Conservation (phyloP, 108 stramenopile species). For the Cylindrotheca fusiformis region DNA sequence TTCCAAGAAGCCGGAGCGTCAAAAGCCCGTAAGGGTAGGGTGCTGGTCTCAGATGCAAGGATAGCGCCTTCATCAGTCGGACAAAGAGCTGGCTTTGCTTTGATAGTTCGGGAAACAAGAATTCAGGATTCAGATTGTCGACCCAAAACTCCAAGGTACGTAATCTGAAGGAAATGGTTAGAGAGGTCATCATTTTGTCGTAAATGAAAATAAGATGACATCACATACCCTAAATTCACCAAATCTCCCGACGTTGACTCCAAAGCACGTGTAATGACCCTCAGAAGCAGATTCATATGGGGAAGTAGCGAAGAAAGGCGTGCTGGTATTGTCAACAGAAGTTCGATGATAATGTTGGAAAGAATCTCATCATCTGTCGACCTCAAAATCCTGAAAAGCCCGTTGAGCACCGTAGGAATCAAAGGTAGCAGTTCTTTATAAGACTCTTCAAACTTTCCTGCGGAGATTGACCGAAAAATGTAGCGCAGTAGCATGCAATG, state of each 20-base stretch:
- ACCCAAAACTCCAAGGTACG: conserved; percentile 96
- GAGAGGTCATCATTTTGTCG: background rate
- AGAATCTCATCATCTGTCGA: conserved; percentile 41
- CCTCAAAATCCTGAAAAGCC: conserved; percentile 64
- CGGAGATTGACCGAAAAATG: conserved; percentile 87
- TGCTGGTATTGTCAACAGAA: conserved; percentile 90
- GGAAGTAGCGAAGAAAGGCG: conserved; percentile 88
- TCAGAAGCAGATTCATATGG: conserved; percentile 86
- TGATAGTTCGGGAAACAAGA: conserved; percentile 69
- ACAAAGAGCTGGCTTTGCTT: conserved; percentile 42
- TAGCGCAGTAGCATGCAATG: conserved; percentile 76
- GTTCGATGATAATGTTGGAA: conserved; percentile 73
- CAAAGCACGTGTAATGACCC: conserved; percentile 85
- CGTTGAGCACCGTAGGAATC: conserved; percentile 77
- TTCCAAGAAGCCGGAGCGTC: conserved; percentile 89
- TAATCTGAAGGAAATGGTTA: conserved; percentile 32
- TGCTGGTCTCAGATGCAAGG: conserved; percentile 85
- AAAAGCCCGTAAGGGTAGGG: conserved; percentile 93
- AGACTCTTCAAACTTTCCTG: conserved; percentile 92
- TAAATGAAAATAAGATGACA: conserved; percentile 2
- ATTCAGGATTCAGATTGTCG: conserved; percentile 93
- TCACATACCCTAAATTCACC: conserved; percentile 73
- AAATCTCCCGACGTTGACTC: conserved; percentile 80
- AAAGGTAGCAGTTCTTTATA: conserved; percentile 81
- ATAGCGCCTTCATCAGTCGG: conserved; percentile 80